Percentiles rank a stretch among this genome's conserved stretches.
Conservation (phyloP, 2,329 filamentous ascomycete genomes). For the Penicillium vulpinum region DNA sequence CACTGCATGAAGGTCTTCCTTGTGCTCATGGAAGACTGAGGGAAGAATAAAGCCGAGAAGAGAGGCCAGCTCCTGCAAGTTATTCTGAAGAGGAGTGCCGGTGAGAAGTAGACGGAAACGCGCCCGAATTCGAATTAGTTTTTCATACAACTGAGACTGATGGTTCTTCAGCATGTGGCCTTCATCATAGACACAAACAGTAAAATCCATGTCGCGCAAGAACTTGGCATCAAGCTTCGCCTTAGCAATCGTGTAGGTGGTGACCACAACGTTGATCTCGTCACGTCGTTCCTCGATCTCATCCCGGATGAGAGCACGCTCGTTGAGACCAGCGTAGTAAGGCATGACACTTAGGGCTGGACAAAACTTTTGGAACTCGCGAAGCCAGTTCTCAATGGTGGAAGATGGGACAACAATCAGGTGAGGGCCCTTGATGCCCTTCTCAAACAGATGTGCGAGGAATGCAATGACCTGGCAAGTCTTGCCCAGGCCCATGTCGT, state of each 20-base stretch:
- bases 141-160: slow-evolving; percentile 75
- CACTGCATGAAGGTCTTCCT: slow-evolving; percentile 77
- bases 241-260: slow-evolving; percentile 69
- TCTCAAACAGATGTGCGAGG: slow-evolving; percentile 76
- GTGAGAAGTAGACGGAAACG: slow-evolving; percentile 84
- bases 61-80: slow-evolving; percentile 85
- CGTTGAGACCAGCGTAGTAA: slow-evolving; percentile 69
- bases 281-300: slow-evolving; percentile 64
- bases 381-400: slow-evolving; percentile 92
- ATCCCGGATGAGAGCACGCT: slow-evolving; percentile 67
- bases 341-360: slow-evolving; percentile 70
- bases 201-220: slow-evolving; percentile 60
- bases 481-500: slow-evolving; percentile 96
- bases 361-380: slow-evolving; percentile 85
- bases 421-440: slow-evolving; percentile 68
- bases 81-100: slow-evolving; percentile 94
- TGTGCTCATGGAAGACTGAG: slow-evolving; percentile 71
- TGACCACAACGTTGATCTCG: slow-evolving; percentile 69
- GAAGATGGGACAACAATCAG: slow-evolving; percentile 89
- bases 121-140: slow-evolving; percentile 73
- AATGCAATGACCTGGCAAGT: slow-evolving; percentile 96
- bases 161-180: slow-evolving; percentile 92
- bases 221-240: slow-evolving; percentile 63
- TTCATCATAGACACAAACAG: slow-evolving; percentile 79
- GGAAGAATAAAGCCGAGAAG: slow-evolving; percentile 95